phyloP scores from a whole-genome alignment of 345 rosid species.

The Draba incana region DNA sequence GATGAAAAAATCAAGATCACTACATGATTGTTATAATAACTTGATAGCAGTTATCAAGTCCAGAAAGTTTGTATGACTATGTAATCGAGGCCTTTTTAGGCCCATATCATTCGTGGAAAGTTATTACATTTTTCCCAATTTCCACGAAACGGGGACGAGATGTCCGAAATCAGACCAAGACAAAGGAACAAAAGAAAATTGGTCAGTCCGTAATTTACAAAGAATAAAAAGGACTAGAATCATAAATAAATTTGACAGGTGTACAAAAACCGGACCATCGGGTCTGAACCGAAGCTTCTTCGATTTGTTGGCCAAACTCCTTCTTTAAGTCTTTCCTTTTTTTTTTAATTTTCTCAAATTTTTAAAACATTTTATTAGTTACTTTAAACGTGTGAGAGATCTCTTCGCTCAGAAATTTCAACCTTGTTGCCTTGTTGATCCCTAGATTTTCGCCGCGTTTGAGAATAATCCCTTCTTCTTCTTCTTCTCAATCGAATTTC shows the following conservation, averaged over 20 bases:
- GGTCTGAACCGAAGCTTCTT: slow-evolving; percentile 45
- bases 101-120: not conserved
- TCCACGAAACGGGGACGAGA: not conserved
- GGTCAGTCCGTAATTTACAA: slow-evolving; percentile 3
- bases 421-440: slow-evolving; percentile 28
- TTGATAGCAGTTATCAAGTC: too few species aligned
- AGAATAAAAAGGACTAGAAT: slow-evolving; percentile 18
- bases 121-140: not conserved
- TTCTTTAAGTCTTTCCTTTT: slow-evolving; percentile 21
- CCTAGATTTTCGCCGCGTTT: slow-evolving; percentile 36
- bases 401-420: slow-evolving; percentile 41
- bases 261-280: slow-evolving; percentile 28
- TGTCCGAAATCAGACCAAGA: slow-evolving; percentile 10
- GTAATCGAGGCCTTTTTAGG: slow-evolving; percentile 22
- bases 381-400: slow-evolving; percentile 39
- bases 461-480: slow-evolving; percentile 17
- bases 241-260: slow-evolving; percentile 26
- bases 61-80: not conserved
- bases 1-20: too few species aligned
- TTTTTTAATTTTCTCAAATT: not conserved
- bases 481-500: slow-evolving; percentile 8
- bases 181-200: slow-evolving; percentile 12
- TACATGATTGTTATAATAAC: too few species aligned
- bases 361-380: not conserved
- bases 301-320: slow-evolving; percentile 42